Evolutionary conservation across 2,329 filamentous ascomycete species (phyloP).

Genomic region (Hypoxylon sp.): DNA sequence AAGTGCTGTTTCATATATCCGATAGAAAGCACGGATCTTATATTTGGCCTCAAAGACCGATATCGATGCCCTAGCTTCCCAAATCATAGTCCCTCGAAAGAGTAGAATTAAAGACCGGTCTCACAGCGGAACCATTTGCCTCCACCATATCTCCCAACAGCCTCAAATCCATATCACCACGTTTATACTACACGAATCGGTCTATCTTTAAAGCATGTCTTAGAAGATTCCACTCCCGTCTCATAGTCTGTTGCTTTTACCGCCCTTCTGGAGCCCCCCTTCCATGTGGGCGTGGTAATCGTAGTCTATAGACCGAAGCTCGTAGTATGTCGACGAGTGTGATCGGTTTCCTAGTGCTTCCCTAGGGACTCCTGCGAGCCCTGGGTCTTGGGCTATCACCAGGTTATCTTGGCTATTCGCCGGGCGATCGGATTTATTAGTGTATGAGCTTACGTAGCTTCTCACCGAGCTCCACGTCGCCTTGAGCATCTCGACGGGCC

Average conservation of each 20-base stretch:
- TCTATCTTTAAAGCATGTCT: not conserved
- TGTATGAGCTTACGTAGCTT: not conserved
- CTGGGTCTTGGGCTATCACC: not conserved
- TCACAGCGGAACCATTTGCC: too few species aligned
- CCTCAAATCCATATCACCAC: too few species aligned
- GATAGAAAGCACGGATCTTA: too few species aligned
- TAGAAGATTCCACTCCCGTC: not conserved
- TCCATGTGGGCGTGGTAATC: not conserved
- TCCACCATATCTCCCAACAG: too few species aligned
- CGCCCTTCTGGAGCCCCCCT: not conserved
- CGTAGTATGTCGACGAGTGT: not conserved
- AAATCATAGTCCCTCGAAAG: too few species aligned
- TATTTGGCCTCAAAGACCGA: too few species aligned
- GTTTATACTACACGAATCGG: too few species aligned
- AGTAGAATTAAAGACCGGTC: too few species aligned
- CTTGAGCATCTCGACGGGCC: not conserved
- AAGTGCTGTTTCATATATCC: too few species aligned
- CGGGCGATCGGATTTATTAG: not conserved
- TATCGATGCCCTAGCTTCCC: too few species aligned
- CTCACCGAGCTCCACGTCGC: not conserved
- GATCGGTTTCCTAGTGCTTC: not conserved
- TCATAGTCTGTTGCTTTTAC: not conserved
- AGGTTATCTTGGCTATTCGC: not conserved
- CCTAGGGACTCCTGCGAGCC: not conserved
- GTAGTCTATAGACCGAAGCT: not conserved